Base-by-base conservation (phyloP, 352 stramenopile species). In the Phytophthora cactorum region DNA sequence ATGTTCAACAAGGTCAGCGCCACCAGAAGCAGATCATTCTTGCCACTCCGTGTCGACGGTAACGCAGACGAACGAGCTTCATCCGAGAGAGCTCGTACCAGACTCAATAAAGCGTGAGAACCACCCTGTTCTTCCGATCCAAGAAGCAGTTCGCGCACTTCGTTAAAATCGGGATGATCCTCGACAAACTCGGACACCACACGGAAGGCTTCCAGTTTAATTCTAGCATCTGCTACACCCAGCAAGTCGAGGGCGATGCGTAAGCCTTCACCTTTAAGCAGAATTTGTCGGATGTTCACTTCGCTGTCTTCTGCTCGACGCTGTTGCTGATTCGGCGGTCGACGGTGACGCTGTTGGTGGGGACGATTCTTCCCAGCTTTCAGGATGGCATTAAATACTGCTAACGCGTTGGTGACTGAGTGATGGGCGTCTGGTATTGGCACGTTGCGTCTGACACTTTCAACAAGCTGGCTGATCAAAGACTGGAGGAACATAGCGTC, bases 61-160 rank as follows among this genome's bases (percentile, higher is more conserved):
- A 56, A 17, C 54, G 49, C 36, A 10, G 56, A 45, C 0, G 68
- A 60, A 7, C 64, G 68, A 28, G 63, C 68, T 55, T 88, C 76
- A 17, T 89, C 83, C 0, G 81, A 88, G 9, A 92, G 68, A 10
- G 72, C 68, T 22, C 83, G 70, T 6, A 87, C 80, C 4, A 92
- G 49, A 12, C 74, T 78, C n/a, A 86, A 56, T 28, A 91, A 17
- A 2, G 78, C 59, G 10, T 75, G 14, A 66, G 65, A 74, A 60
- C 80, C 12, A 32, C 54, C 51, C 14, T 79, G 63, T 28, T 74
- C 51, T 43, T 79, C 59, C 8, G 68, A 59, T 5, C 63, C 68
- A 46, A 75, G 68, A 52, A 79, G 47, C 10, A 79, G 44, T 29
- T 76, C 72, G 4, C 72, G 53, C 14, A 79, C 60, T 46, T 53